These are phyloP conservation scores for Candida pseudocylindracea DNA, from an alignment of 1,139 yeast genomes.

Conservation along the genomic window DNA sequence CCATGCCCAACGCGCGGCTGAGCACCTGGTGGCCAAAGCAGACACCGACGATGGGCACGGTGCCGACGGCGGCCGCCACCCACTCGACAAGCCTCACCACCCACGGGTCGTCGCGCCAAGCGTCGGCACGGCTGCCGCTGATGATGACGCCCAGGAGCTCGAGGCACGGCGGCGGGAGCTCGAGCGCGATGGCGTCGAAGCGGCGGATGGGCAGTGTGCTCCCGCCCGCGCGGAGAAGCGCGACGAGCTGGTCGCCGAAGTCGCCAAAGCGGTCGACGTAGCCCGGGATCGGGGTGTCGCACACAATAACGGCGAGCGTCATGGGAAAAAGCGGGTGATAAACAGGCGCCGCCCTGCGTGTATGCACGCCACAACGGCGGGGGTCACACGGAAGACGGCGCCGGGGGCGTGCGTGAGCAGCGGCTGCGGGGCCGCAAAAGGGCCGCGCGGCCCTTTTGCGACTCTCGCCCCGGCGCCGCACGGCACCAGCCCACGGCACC, in stretches of 20 bases:
- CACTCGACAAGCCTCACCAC: too few species aligned
- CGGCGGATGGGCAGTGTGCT: conserved; percentile 5
- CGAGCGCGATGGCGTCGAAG: background rate
- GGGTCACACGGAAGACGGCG: too few species aligned
- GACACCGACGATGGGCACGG: conserved; percentile 33
- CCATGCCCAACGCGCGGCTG: conserved; percentile 39
- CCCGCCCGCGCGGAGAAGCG: conserved; percentile 5
- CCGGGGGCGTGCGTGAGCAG: too few species aligned
- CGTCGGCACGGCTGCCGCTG: conserved; percentile 45
- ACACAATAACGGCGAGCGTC: conserved; percentile 22
- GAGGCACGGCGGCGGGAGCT: conserved; percentile 1
- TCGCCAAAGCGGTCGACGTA: conserved; percentile 18
- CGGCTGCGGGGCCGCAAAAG: too few species aligned
- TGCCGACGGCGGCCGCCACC: conserved; percentile 9
- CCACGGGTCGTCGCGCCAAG: conserved; percentile 25
- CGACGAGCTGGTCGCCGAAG: conserved; percentile 24
- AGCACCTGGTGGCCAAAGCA: conserved; percentile 82
- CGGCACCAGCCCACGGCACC: too few species aligned
- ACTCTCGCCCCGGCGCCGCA: too few species aligned
- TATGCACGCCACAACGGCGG: too few species aligned
- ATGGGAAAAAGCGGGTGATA: background rate
- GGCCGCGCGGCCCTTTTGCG: too few species aligned
- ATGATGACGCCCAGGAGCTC: conserved; percentile 14
- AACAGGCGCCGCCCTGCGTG: too few species aligned
- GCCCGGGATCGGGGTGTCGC: conserved; percentile 18